phyloP scores from a whole-genome alignment of 306 rosid species.

The Luffa acutangula region DNA sequence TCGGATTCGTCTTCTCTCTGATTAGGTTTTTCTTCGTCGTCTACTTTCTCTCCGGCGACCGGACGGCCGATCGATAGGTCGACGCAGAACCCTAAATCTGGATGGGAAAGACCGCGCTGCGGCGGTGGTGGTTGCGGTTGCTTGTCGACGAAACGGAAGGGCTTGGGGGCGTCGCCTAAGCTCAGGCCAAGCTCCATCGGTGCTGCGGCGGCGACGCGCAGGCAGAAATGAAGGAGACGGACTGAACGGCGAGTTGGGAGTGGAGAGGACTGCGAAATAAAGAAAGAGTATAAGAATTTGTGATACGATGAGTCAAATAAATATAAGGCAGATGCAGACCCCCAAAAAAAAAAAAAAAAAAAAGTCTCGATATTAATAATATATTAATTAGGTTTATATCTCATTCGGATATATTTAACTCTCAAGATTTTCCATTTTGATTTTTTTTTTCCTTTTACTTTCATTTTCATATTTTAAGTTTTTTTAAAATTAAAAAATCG shows the following conservation, averaged over 20 bases:
- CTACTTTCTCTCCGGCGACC: background rate
- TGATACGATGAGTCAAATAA: constrained; percentile 11
- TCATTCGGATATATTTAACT: background rate
- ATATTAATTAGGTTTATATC: background rate
- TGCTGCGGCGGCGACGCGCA: background rate
- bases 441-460: no score
- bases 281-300: constrained; percentile 13
- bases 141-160: constrained; percentile 15
- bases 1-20: background rate
- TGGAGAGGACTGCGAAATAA: constrained; percentile 18
- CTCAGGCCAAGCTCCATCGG: constrained; percentile 27
- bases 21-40: background rate
- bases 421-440: background rate
- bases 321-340: constrained; percentile 10
- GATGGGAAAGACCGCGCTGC: background rate
- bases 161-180: constrained; percentile 18
- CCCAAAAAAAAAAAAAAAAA: background rate
- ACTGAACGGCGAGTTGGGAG: constrained; percentile 14
- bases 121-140: background rate
- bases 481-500: no score
- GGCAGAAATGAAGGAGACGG: background rate
- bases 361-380: background rate
- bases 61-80: constrained; percentile 23
- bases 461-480: no score
- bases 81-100: constrained; percentile 17